A percentile compares a stretch with the other conserved stretches of the same genome.
Conservation (phyloP, 192 early-diverging fungal species). For the Coemansia pectinata region DNA sequence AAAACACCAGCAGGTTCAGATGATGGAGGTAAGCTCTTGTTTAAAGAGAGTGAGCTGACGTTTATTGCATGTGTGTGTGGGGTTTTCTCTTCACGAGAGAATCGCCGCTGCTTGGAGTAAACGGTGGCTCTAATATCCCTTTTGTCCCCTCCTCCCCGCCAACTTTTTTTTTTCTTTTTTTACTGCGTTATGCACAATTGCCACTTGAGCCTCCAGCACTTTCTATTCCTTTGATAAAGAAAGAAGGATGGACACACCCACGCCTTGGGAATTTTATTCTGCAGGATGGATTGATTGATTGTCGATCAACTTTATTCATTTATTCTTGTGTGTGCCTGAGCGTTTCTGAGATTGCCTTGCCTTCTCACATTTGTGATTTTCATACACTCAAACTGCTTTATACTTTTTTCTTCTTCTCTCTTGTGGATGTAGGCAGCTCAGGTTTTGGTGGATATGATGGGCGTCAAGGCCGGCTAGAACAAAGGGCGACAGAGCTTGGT, state of each 20-base stretch:
- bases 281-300: background rate
- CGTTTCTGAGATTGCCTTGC: background rate
- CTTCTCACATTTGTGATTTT: background rate
- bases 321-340: background rate
- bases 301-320: conserved; percentile 1
- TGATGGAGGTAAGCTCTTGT: conserved; percentile 60
- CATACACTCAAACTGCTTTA: background rate
- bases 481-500: background rate
- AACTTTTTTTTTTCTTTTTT: background rate
- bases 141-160: background rate
- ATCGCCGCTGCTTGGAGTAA: background rate
- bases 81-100: background rate
- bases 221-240: background rate
- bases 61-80: background rate
- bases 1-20: conserved; percentile 67
- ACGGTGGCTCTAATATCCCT: conserved; percentile 1
- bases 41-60: background rate
- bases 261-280: background rate
- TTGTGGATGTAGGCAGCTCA: conserved; percentile 52
- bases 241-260: background rate
- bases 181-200: conserved; percentile 4
- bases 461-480: conserved; percentile 29
- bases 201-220: background rate
- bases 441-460: conserved; percentile 57
- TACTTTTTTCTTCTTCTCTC: conserved; percentile 1